Conservation (phyloP, 495 filamentous ascomycete species). For the Pyrenopolyporus hunteri region DNA sequence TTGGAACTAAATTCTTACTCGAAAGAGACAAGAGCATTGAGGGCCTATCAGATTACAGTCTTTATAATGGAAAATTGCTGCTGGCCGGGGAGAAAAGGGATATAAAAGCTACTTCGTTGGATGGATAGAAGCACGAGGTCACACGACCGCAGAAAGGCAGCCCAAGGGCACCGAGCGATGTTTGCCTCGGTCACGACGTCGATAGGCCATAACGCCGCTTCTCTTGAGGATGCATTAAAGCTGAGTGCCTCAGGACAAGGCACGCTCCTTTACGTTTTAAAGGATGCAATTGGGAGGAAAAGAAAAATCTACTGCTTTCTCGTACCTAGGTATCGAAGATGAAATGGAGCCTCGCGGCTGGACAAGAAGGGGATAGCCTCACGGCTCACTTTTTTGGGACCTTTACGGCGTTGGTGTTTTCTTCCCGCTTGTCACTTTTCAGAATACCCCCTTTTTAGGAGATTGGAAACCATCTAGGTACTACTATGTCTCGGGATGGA, state of each 20-base stretch:
- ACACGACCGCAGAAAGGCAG: conserved; percentile 33
- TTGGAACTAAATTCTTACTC: conserved; percentile 8
- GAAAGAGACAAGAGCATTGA: conserved; percentile 17
- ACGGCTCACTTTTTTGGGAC: conserved; percentile 46
- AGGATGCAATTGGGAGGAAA: neutral
- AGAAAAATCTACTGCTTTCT: conserved; percentile 20
- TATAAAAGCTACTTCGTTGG: conserved; percentile 9
- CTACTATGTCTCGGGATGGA: neutral
- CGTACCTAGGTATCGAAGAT: conserved; percentile 39
- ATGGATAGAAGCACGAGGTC: conserved; percentile 35
- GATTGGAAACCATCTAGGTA: too few species aligned
- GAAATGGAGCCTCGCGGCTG: conserved; percentile 55
- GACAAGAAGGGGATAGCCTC: conserved; percentile 53
- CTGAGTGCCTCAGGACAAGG: neutral
- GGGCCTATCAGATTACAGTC: conserved; percentile 16
- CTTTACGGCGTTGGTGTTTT: conserved; percentile 34
- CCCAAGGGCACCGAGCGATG: conserved; percentile 18
- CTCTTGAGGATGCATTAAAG: conserved; percentile 2
- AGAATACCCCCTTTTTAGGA: conserved; percentile 18
- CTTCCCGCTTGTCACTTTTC: conserved; percentile 10
- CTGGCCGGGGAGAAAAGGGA: conserved; percentile 9
- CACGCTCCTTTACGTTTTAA: neutral
- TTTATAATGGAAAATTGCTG: conserved; percentile 22
- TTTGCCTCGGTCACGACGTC: conserved; percentile 2
- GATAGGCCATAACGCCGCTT: conserved; percentile 31